Evolutionary conservation across 768 basidiomycete species (phyloP), one percentile per base, ranked within the genome.

Genomic region (Coprinopsis cinerea): DNA sequence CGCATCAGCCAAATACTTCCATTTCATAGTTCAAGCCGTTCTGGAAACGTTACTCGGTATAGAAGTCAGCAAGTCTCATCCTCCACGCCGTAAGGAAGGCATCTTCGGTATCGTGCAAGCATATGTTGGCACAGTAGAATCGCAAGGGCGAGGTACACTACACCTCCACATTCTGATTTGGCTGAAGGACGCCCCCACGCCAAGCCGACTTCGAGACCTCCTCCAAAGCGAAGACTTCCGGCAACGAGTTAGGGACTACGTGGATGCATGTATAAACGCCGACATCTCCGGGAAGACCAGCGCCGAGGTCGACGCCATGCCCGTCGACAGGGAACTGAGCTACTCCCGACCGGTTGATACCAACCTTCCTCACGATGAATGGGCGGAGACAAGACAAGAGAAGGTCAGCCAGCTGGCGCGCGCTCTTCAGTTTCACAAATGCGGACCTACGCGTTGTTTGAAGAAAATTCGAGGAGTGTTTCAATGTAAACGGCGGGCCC

Each of bases 141-240:
- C 67, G 0, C 76, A 77, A 55, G 71, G 68, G 0, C 54, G 68
- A 1, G 73, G 73, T 0, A 69, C 64, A 0, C 58, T 77, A 2
- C 75, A 73, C 53, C 47, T 69, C 0, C 73, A 74, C 51, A 59
- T 71, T 14, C 48, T 76, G 1, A 4, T 75, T 0, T 76, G 69
- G 71, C 44, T 73, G 1, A 23, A 56, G 11, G 55, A 64, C 18
- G 55, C 63, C 0, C 72, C 71, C 2, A 54, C 54, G 0, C 17
- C 61, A 0, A 15, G 45, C 0, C 52, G 58, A 2, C 62, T 67
- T 56, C 43, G 47, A 10, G 40, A 36, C 6, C 47, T 50, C 11
- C 48, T 75, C 3, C 32, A 55, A 23, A 39, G 41, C 0, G 59
- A 57, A 20, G 52, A 45, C 0, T 75, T 75, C 46, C 49, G 67